phyloP scores from a whole-genome alignment of 1,139 yeast species.

The Yamadazyma kanchanaburiensis region DNA sequence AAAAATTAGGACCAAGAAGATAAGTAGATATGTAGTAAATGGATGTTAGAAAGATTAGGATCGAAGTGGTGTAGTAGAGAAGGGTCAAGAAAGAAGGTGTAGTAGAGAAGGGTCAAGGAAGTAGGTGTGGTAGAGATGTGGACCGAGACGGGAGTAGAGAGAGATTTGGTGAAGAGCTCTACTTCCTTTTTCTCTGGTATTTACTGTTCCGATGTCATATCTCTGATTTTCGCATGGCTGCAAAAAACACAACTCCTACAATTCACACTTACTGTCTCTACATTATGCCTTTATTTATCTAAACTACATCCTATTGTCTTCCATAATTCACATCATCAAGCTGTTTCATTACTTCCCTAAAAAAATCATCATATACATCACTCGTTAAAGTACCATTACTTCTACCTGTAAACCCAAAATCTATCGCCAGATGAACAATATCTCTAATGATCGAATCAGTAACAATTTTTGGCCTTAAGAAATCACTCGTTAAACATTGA shows the following conservation, averaged over 20 bases:
- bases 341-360: constrained; percentile 39
- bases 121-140: too few species aligned
- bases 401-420: constrained; percentile 53
- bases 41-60: constrained; percentile 1
- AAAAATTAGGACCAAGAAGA: constrained; percentile 86
- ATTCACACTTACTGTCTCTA: too few species aligned
- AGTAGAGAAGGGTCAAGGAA: too few species aligned
- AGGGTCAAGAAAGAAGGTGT: too few species aligned
- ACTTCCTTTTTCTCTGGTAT: too few species aligned
- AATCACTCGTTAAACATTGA: constrained; percentile 53
- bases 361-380: constrained; percentile 41
- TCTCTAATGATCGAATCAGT: constrained; percentile 66
- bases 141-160: too few species aligned
- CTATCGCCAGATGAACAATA: constrained; percentile 71
- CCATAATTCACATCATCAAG: constrained; percentile 39
- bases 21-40: constrained; percentile 34
- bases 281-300: constrained; percentile 2
- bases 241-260: too few species aligned
- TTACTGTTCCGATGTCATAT: too few species aligned
- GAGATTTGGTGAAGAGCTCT: too few species aligned
- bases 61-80: background rate
- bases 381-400: constrained; percentile 32
- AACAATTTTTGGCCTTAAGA: constrained; percentile 73
- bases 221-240: too few species aligned
- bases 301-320: constrained; percentile 3